These are phyloP conservation scores for Aspergillus sclerotioniger DNA, from an alignment of 495 filamentous ascomycete species.

Conservation along the genomic window DNA sequence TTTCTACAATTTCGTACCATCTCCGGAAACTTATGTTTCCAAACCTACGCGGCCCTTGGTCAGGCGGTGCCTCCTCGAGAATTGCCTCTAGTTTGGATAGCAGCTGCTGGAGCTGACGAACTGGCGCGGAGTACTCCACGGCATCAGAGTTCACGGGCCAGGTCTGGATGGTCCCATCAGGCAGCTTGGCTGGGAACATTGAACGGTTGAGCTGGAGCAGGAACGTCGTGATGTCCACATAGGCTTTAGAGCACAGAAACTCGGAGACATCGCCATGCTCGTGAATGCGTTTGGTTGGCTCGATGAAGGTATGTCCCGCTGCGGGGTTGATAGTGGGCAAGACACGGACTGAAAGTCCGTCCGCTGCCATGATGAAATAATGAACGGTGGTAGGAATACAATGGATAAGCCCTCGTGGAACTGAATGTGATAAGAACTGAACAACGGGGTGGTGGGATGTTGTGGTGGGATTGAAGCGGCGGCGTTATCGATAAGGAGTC, in stretches of 20 bases:
- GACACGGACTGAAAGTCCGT: conserved; percentile 25
- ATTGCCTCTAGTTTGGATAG: conserved; percentile 60
- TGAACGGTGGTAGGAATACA: background rate
- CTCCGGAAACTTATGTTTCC: conserved; percentile 85
- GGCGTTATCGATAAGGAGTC: background rate
- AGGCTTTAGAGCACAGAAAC: conserved; percentile 77
- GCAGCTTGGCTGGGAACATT: conserved; percentile 67
- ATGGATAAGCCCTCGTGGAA: background rate
- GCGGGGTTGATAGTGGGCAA: conserved; percentile 31
- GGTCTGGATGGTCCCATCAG: conserved; percentile 40
- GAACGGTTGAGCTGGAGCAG: conserved; percentile 84
- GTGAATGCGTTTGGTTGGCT: conserved; percentile 70
- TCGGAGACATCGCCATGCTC: conserved; percentile 71
- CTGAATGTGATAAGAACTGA: background rate
- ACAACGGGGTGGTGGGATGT: background rate
- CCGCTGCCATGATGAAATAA: conserved; percentile 24
- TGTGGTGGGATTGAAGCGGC: background rate
- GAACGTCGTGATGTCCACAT: conserved; percentile 81
- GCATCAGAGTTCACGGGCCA: conserved; percentile 54
- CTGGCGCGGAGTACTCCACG: conserved; percentile 54
- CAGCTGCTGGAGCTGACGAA: conserved; percentile 62
- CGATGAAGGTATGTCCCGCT: conserved; percentile 30
- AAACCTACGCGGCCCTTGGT: conserved; percentile 81
- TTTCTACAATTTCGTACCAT: conserved; percentile 71
- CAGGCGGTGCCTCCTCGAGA: conserved; percentile 76